Evolutionary conservation across 768 basidiomycete species (phyloP).

Genomic region (Boletus subparvulus): DNA sequence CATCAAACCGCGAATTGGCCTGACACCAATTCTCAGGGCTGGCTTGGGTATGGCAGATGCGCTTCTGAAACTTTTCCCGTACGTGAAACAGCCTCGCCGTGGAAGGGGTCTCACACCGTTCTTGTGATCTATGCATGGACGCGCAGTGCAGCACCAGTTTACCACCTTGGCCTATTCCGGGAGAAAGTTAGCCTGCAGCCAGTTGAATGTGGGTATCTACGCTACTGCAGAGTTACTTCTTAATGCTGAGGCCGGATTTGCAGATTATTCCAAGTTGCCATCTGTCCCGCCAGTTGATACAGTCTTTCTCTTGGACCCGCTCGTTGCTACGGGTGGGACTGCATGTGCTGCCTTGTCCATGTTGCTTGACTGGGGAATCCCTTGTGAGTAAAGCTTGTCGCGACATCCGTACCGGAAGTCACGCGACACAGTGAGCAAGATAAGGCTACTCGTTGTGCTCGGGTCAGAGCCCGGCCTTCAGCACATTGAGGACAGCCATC

Average conservation of each 20-base stretch:
- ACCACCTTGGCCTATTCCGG: constrained; percentile 87
- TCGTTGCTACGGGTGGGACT: constrained; percentile 94
- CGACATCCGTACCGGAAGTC: background rate
- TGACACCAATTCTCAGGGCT: constrained; percentile 90
- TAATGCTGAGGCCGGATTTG: constrained; percentile 1
- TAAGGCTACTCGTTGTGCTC: constrained; percentile 82
- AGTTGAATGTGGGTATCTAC: constrained; percentile 70
- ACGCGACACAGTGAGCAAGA: constrained; percentile 49
- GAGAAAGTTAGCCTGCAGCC: constrained; percentile 87
- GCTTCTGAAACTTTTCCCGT: constrained; percentile 82
- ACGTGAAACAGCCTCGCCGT: constrained; percentile 32
- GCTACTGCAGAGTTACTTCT: background rate
- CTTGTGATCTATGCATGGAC: background rate
- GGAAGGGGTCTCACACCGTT: background rate
- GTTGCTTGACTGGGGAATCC: constrained; percentile 82
- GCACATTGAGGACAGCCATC: constrained; percentile 63
- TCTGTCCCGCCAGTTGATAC: constrained; percentile 70
- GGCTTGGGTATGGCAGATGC: constrained; percentile 94
- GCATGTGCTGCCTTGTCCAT: constrained; percentile 84
- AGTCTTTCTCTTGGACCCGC: constrained; percentile 87
- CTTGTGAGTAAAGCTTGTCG: constrained; percentile 42
- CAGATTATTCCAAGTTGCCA: constrained; percentile 92
- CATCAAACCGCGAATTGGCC: constrained; percentile 76
- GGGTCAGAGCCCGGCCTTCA: constrained; percentile 74
- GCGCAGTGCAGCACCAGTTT: constrained; percentile 72